These are phyloP conservation scores for Boletus pseudo-olivaceus DNA, from an alignment of 768 basidiomycete species.

Conservation along the genomic window DNA sequence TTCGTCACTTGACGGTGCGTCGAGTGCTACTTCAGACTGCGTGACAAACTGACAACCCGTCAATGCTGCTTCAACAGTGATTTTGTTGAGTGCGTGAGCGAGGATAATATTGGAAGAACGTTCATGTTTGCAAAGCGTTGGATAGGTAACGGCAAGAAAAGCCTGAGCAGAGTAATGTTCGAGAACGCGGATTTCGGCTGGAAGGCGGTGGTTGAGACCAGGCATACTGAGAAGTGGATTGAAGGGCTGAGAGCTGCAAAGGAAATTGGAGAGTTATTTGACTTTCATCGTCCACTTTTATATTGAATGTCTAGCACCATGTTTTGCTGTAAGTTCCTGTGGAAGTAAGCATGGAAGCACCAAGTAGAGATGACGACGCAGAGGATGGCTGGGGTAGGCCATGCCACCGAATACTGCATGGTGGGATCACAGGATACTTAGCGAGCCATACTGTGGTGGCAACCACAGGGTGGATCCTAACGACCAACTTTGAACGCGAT, in stretches of 20 bases:
- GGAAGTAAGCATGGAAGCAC: constrained; percentile 10
- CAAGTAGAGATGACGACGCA: neutral
- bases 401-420: neutral
- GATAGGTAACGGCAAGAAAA: constrained; percentile 41
- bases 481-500: constrained; percentile 1
- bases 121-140: constrained; percentile 42
- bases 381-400: constrained; percentile 12
- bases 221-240: constrained; percentile 21
- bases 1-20: constrained; percentile 21
- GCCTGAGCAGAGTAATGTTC: constrained; percentile 39
- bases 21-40: constrained; percentile 32
- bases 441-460: neutral
- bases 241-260: neutral
- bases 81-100: constrained; percentile 45
- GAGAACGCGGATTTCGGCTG: constrained; percentile 27
- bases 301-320: neutral
- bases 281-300: constrained; percentile 2
- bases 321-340: constrained; percentile 24
- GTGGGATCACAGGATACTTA: neutral
- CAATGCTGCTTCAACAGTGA: constrained; percentile 36
- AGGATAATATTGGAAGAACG: constrained; percentile 51
- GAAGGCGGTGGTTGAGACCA: constrained; percentile 26
- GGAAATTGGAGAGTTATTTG: neutral
- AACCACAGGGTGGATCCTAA: constrained; percentile 21
- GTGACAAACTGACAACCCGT: constrained; percentile 36